Evolutionary conservation across 345 rosid species (phyloP), one percentile per base, ranked within the genome.

Genomic region (Melastoma malabathricum): DNA sequence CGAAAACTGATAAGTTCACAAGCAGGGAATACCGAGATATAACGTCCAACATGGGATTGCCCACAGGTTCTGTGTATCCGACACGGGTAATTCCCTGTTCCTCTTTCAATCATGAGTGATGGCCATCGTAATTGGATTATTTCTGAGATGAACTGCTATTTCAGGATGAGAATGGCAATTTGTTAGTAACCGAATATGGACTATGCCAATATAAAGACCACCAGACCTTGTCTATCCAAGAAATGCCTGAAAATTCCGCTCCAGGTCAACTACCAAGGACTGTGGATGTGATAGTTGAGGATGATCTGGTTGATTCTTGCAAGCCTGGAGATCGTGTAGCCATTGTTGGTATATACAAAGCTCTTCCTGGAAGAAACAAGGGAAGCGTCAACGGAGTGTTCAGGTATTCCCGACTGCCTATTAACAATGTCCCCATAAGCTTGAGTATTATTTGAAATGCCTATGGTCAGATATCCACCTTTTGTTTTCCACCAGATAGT

Each of bases 241-340:
- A 92, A 77, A 85, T 92, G 52, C 98, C 98, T 9, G 98, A 92
- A 67, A 92, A 87, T 59, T 75, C 98, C 75, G 97, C 98, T 69
- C 98, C 98, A 59, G 98, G 98, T 67, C 98, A 92, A 74, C 95
- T 92, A 65, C 98, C 98, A 50, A 79, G 98, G 44, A 84, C 95
- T 0, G 95, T 92, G 50, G 98, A 92, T 77, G 73, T 81, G 58
- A 82, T 92, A 52, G 88, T 83, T 57, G 98, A 92, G 78, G 98
- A 92, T 64, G 97, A 92, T 66, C 64, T 92, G 64, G 97, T 92
- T 67, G 98, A 92, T 66, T 79, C 84, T 46, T 92, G 98, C 65
- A 92, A 92, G 68, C 98, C 97, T 48, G 98, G 98, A 64, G 98
- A 92, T 67, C 83, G 98, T 47, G 98, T 92, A 59, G 81, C 95